Conservation (phyloP, 2,329 filamentous ascomycete species). For the Pyricularia sp. region DNA sequence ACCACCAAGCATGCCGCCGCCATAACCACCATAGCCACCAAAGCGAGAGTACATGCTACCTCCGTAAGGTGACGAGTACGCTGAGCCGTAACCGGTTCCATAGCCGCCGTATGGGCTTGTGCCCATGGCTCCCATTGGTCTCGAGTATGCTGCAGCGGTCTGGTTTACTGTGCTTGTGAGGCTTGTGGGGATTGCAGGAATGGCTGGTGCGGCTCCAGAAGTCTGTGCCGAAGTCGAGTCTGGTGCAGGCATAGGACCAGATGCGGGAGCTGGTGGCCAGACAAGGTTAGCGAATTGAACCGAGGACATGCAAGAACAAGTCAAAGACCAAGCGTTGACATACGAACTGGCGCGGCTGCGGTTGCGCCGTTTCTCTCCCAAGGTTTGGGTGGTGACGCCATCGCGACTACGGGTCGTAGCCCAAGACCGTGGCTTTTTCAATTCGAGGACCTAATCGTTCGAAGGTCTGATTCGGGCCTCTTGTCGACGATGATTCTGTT, state of each 20-base stretch:
- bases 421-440: background rate
- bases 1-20: constrained; percentile 33
- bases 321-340: background rate
- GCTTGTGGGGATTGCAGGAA: constrained; percentile 74
- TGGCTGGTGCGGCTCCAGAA: constrained; percentile 47
- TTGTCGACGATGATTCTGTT: background rate
- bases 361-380: constrained; percentile 78
- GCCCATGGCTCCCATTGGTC: constrained; percentile 18
- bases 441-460: background rate
- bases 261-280: constrained; percentile 6
- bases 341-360: constrained; percentile 7
- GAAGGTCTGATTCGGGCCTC: background rate
- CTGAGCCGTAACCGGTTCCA: constrained; percentile 8
- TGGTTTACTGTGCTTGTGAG: constrained; percentile 75
- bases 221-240: constrained; percentile 32
- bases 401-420: constrained; percentile 17
- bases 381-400: constrained; percentile 87
- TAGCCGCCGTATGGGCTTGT: constrained; percentile 20
- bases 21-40: constrained; percentile 44
- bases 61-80: constrained; percentile 33
- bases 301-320: background rate
- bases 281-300: background rate
- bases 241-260: constrained; percentile 18
- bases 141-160: constrained; percentile 76
- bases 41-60: constrained; percentile 36